Base-by-base conservation (phyloP, 139 green algal genomes). In the Tetraselmis striata region DNA sequence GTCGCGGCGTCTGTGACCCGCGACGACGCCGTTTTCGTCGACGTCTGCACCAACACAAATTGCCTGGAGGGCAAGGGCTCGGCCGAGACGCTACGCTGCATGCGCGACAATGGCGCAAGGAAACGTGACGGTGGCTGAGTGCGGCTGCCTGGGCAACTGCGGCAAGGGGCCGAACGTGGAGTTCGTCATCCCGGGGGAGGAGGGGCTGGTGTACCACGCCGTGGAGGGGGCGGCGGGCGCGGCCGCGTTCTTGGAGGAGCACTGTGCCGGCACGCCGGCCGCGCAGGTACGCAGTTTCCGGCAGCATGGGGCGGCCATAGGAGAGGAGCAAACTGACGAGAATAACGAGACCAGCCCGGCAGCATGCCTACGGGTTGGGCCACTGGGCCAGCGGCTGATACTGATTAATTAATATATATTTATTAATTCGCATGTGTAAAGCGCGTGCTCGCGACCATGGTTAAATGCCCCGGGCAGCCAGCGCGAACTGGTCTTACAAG, bases 101-200 rank as follows among this genome's bases (percentile, higher is more conserved):
- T 77, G 22, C 74, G 74, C 26, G 74, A 77, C 5, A n/a, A 77
- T 77, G 74, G 74, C 74, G 26, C 25, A 29, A 28, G 26, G 5
- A 2, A 77, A 77, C 74, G 74, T 77, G 74, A 29, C 25, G 23
- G 74, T 77, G 2, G 74, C 26, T 2, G 74, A 77, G 74, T 77
- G 74, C 74, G 74, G 74, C n/a, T 77, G 74, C 25, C 74, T 77
- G 23, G 74, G 74, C 26, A 29, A 77, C 26, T 77, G 74, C n/a
- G 74, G 74, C 5, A 77, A 77, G 74, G 74, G 74, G 74, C 74
- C 74, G 2, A 77, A 77, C n/a, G 74, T 77, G 26, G 74, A 77
- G n/a, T 77, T 77, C n/a, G 25, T 77, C 74, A 29, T 77, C n/a
- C 74, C 74, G 26, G 74, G 74, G 25, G 74, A 77, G 74, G 74